Conservation (phyloP, 495 filamentous ascomycete genomes). For the Penicillium subrubescens region DNA sequence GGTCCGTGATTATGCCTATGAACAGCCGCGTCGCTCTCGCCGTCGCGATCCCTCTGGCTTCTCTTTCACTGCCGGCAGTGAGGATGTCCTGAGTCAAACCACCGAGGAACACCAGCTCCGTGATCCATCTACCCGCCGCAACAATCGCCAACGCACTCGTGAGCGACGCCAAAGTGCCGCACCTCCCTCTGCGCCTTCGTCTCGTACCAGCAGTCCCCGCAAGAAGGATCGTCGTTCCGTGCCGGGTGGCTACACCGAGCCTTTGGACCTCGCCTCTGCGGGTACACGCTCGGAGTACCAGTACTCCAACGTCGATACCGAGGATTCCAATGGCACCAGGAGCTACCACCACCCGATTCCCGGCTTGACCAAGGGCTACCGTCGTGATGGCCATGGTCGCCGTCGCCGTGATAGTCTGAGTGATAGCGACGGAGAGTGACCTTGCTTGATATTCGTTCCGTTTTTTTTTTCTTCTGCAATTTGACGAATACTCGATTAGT, state of each 20-base stretch:
- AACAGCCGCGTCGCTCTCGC: constrained; percentile 24
- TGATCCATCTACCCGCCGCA: constrained; percentile 39
- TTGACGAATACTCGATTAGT: not conserved
- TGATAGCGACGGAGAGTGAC: constrained; percentile 51
- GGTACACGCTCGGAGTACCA: constrained; percentile 48
- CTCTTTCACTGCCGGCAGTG: constrained; percentile 54
- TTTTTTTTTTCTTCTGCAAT: not conserved
- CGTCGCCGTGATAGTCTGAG: constrained; percentile 53
- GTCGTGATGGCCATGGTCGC: constrained; percentile 29
- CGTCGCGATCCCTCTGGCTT: constrained; percentile 43
- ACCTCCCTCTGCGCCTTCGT: constrained; percentile 31
- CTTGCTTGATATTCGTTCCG: not conserved
- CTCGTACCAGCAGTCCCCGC: constrained; percentile 41
- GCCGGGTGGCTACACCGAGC: constrained; percentile 60
- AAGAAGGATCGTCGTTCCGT: constrained; percentile 42
- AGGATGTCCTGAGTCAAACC: constrained; percentile 56
- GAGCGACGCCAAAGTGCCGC: constrained; percentile 26
- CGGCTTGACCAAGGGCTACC: constrained; percentile 60
- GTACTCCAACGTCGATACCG: constrained; percentile 53
- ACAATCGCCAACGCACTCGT: constrained; percentile 39
- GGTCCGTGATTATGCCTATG: constrained; percentile 49
- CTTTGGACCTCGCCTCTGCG: constrained; percentile 50
- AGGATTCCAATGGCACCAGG: constrained; percentile 68
- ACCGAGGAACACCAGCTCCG: constrained; percentile 51
- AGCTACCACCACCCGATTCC: constrained; percentile 80